phyloP scores from a whole-genome alignment of 306 rosid genomes.

The Rosa persica region DNA sequence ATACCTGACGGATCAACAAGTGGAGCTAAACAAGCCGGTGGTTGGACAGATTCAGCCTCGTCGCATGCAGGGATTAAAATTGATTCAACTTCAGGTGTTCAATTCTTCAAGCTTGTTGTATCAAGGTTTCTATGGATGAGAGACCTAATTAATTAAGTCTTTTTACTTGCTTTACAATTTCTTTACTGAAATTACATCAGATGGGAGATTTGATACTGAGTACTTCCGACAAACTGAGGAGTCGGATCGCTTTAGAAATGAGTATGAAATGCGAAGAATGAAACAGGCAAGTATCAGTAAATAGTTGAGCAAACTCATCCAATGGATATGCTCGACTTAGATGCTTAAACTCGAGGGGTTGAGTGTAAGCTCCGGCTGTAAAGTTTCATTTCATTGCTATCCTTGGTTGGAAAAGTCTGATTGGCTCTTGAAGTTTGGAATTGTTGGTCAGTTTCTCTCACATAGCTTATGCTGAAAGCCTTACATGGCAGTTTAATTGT shows the following conservation, averaged over 20 bases:
- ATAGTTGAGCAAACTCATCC: constrained; percentile 2
- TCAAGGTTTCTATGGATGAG: not conserved
- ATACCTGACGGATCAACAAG: constrained; percentile 35
- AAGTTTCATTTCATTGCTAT: not conserved
- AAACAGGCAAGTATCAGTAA: constrained; percentile 36
- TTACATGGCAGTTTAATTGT: constrained; percentile 7
- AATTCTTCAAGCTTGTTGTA: not conserved
- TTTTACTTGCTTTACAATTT: not conserved
- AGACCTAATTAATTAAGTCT: not conserved
- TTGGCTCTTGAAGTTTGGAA: not conserved
- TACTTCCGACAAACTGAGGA: constrained; percentile 39
- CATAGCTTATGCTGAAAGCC: not conserved
- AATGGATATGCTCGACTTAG: not conserved
- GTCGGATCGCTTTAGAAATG: constrained; percentile 34
- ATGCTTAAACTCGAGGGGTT: not conserved
- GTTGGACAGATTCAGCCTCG: constrained; percentile 30
- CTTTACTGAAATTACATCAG: constrained; percentile 7
- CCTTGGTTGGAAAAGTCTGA: not conserved
- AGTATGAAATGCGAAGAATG: constrained; percentile 37
- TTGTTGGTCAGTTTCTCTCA: not conserved
- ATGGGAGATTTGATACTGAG: constrained; percentile 28
- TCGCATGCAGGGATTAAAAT: constrained; percentile 30
- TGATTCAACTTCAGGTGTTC: constrained; percentile 26
- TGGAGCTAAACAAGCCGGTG: constrained; percentile 24
- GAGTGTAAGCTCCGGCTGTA: not conserved